Conservation (phyloP, 495 filamentous ascomycete genomes). For the Neurospora sp. region DNA sequence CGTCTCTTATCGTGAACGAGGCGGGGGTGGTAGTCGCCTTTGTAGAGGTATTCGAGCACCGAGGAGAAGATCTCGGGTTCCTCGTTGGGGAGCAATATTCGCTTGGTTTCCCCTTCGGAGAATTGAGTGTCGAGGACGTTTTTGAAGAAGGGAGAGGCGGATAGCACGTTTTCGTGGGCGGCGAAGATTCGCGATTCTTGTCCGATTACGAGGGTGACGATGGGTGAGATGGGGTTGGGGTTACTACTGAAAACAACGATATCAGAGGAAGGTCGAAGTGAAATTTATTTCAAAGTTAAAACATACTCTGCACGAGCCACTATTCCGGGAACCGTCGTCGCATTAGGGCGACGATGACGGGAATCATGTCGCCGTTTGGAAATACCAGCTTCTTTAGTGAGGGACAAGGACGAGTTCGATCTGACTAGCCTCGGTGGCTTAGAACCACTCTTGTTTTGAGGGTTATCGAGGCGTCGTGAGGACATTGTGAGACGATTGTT, state of each 20-base stretch:
- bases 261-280: constrained; percentile 7
- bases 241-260: constrained; percentile 19
- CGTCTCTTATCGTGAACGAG: constrained; percentile 58
- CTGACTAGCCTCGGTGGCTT: constrained; percentile 28
- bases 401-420: constrained; percentile 37
- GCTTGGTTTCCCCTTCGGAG: constrained; percentile 53
- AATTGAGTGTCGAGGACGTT: constrained; percentile 50
- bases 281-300: constrained; percentile 9
- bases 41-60: constrained; percentile 86
- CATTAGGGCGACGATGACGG: constrained; percentile 27
- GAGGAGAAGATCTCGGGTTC: constrained; percentile 85
- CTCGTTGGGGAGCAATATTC: constrained; percentile 72
- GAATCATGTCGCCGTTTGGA: constrained; percentile 35
- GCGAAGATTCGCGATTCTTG: constrained; percentile 75
- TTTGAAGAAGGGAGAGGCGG: constrained; percentile 67
- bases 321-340: constrained; percentile 19
- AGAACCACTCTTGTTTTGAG: constrained; percentile 34
- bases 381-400: constrained; percentile 35
- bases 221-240: constrained; percentile 49
- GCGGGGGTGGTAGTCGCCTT: constrained; percentile 79
- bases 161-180: constrained; percentile 78
- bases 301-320: constrained; percentile 24
- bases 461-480: constrained; percentile 28
- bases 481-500: constrained; percentile 26
- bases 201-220: constrained; percentile 73